Percentiles rank a stretch among this genome's conserved stretches.
These are phyloP conservation scores for Candida labiduridarum DNA, from an alignment of 1,139 yeast species.

Conservation along the genomic window DNA sequence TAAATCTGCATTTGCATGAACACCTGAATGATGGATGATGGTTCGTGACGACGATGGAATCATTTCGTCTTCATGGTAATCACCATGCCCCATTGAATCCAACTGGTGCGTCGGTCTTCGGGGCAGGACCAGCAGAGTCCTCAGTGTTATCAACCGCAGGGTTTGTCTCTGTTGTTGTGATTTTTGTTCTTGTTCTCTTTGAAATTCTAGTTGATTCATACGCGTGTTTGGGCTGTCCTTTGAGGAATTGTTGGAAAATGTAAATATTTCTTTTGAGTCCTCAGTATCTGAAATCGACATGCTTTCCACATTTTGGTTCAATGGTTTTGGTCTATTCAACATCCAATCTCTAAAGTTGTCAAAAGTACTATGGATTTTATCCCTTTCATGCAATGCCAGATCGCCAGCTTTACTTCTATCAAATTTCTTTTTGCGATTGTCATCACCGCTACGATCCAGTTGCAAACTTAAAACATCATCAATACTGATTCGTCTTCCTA, in stretches of 20 bases:
- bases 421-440: conserved; percentile 3
- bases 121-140: not conserved
- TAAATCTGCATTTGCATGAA: not conserved
- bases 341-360: conserved; percentile 3
- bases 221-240: not conserved
- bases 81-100: not conserved
- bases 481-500: conserved; percentile 48
- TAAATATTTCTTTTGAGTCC: conserved; percentile 12
- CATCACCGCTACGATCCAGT: conserved; percentile 1
- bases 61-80: not conserved
- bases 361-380: not conserved
- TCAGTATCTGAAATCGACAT: conserved; percentile 7
- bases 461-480: conserved; percentile 33
- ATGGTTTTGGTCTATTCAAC: conserved; percentile 1
- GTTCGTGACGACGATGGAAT: not conserved
- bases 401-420: conserved; percentile 3
- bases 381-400: not conserved
- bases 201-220: not conserved
- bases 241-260: conserved; percentile 6
- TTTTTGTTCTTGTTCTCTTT: too few species aligned
- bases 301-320: not conserved
- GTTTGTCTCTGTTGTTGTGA: not conserved
- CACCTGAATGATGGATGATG: not conserved
- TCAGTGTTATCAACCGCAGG: not conserved
- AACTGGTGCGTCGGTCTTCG: not conserved